A percentile compares a stretch with the other conserved stretches of the same genome.
phyloP scores from a whole-genome alignment of 169 alveolate species.

The Plasmodium inui region DNA sequence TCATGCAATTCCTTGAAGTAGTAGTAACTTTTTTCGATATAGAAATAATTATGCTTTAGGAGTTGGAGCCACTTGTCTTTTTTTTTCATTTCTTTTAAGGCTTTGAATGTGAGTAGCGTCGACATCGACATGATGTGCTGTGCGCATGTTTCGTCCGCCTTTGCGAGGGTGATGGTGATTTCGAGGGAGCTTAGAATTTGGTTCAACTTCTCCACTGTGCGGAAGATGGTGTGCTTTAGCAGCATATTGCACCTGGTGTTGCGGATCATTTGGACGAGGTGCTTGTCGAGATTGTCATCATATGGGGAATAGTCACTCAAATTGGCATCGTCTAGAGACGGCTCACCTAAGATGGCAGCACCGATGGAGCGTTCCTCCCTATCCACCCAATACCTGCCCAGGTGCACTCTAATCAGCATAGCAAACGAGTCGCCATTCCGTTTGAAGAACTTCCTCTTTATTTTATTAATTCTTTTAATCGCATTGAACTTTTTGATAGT shows the following conservation, averaged over 20 bases:
- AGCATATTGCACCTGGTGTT: constrained; percentile 28
- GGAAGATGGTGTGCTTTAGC: constrained; percentile 15
- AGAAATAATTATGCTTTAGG: constrained; percentile 36
- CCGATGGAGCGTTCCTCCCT: not conserved
- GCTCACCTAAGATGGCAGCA: not conserved
- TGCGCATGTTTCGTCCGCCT: constrained; percentile 7
- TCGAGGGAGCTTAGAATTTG: constrained; percentile 15
- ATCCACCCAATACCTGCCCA: not conserved
- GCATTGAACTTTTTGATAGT: not conserved
- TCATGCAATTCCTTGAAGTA: constrained; percentile 57
- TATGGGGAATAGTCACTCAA: not conserved
- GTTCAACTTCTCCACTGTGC: constrained; percentile 2
- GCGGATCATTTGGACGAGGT: not conserved
- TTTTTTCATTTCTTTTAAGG: constrained; percentile 39
- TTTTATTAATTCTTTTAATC: constrained; percentile 22
- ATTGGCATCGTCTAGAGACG: not conserved
- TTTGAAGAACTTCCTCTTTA: constrained; percentile 24
- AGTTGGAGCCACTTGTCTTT: constrained; percentile 38
- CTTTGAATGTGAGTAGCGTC: not conserved
- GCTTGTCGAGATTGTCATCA: not conserved
- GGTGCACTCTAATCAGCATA: not conserved
- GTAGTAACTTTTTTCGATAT: constrained; percentile 54
- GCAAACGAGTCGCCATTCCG: not conserved
- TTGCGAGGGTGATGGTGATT: not conserved
- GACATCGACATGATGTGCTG: constrained; percentile 10